phyloP scores from a whole-genome alignment of 192 early-diverging fungal species.

The Backusella mclennaniae region DNA sequence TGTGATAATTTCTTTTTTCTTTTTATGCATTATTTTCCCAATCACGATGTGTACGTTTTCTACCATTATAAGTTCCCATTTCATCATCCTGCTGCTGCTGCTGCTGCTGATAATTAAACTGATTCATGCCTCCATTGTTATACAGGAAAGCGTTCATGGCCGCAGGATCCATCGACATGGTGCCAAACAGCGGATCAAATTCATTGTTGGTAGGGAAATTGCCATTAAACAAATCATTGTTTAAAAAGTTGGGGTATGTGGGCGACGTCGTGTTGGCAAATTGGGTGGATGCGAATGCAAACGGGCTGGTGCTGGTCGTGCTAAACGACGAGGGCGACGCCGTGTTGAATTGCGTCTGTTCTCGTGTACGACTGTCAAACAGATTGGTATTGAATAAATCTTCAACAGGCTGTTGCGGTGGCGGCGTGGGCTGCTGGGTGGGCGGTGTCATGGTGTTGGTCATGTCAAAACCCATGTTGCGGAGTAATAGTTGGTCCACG shows the following conservation, averaged over 20 bases:
- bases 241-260: conserved; percentile 13
- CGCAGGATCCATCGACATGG: conserved; percentile 31
- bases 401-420: neutral
- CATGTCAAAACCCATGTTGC: conserved; percentile 24
- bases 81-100: conserved; percentile 15
- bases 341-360: neutral
- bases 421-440: neutral
- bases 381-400: neutral
- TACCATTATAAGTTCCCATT: conserved; percentile 3
- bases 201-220: neutral
- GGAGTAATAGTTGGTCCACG: conserved; percentile 17
- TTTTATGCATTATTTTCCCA: conserved; percentile 29
- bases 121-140: conserved; percentile 12
- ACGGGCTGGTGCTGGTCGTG: neutral
- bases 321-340: neutral
- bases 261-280: conserved; percentile 12
- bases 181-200: conserved; percentile 17
- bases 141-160: conserved; percentile 33
- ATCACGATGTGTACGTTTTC: conserved; percentile 35
- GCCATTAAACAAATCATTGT: neutral
- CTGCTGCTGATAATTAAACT: conserved; percentile 7
- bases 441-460: neutral
- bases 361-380: neutral
- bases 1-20: neutral
- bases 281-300: neutral